Base-by-base conservation (phyloP, 306 rosid genomes). In the Medicago arabica region DNA sequence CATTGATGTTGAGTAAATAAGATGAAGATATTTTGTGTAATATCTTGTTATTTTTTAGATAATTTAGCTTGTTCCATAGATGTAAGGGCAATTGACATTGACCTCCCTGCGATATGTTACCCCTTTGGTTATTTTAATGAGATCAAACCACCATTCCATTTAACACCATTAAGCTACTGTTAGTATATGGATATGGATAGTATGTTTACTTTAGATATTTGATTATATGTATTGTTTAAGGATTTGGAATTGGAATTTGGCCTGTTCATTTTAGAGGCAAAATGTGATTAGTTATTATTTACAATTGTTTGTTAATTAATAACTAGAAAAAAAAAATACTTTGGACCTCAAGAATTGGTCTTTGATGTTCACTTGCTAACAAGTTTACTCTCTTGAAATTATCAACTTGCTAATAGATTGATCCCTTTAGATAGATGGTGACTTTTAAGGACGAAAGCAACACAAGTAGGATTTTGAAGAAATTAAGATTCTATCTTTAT, bases 11-110 rank as follows among this genome's bases (percentile, higher is more conserved):
- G n/a, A n/a, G n/a, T n/a, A n/a, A n/a, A n/a, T n/a, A n/a, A n/a
- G n/a, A n/a, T n/a, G n/a, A n/a, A n/a, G n/a, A n/a, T n/a, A n/a
- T n/a, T 21, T 2, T 2, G 23, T 1, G 1, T 21, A 21, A 2
- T 21, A 2, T 21, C 2, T 21, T 1, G 1, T 21, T 21, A 2
- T 21, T 21, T 21, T 21, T 21, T 21, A 21, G 23, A 1, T 21
- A 1, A 2, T 2, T 1, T 21, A 1, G 23, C 2, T 21, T 2
- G 1, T 2, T n/a, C n/a, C n/a, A n/a, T n/a, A n/a, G n/a, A n/a
- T n/a, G n/a, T n/a, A n/a, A n/a, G n/a, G n/a, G n/a, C n/a, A n/a
- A n/a, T n/a, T n/a, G n/a, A n/a, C n/a, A n/a, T 1, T 1, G 1
- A 1, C 23, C 2, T 21, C 23, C 2, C 23, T 21, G 1, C 2